These are phyloP conservation scores for Trichosporon sp. DNA, from an alignment of 1,284 basidiomycete species.

Conservation along the genomic window DNA sequence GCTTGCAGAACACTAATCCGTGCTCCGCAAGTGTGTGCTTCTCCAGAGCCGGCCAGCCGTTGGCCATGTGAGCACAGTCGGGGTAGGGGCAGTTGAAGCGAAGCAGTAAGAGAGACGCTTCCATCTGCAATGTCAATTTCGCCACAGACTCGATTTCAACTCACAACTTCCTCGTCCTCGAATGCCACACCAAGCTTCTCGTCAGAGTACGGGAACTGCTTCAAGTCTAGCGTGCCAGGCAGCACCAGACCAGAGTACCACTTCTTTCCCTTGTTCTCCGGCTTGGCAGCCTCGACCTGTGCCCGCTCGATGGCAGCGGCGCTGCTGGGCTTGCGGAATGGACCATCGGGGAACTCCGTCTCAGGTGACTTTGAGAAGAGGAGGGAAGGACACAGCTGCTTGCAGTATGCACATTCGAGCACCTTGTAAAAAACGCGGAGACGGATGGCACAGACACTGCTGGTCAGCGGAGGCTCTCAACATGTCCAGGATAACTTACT, in stretches of 20 bases:
- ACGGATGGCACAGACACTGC: constrained; percentile 75
- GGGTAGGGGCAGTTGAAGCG: constrained; percentile 78
- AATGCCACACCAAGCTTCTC: constrained; percentile 74
- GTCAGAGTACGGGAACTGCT: constrained; percentile 59
- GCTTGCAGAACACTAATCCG: constrained; percentile 72
- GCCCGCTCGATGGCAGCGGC: constrained; percentile 31
- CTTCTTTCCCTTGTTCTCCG: constrained; percentile 34
- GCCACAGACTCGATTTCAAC: constrained; percentile 9
- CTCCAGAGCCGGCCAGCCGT: constrained; percentile 84
- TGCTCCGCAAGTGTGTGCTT: constrained; percentile 56
- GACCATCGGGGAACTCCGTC: constrained; percentile 60
- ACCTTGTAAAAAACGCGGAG: constrained; percentile 90
- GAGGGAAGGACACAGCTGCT: constrained; percentile 73
- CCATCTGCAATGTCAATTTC: constrained; percentile 57
- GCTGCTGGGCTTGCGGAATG: constrained; percentile 52
- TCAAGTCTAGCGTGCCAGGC: constrained; percentile 41
- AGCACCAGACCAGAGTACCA: constrained; percentile 39
- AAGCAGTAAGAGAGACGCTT: constrained; percentile 83
- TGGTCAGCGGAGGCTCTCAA: constrained; percentile 60
- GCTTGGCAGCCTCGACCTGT: constrained; percentile 34
- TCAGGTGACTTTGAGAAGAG: constrained; percentile 74
- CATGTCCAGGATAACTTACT: constrained; percentile 28
- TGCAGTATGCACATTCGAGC: constrained; percentile 91
- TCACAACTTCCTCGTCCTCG: constrained; percentile 74
- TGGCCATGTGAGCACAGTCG: constrained; percentile 74